Conservation (phyloP, 495 filamentous ascomycete genomes). For the Hypoxylon fragiforme region DNA sequence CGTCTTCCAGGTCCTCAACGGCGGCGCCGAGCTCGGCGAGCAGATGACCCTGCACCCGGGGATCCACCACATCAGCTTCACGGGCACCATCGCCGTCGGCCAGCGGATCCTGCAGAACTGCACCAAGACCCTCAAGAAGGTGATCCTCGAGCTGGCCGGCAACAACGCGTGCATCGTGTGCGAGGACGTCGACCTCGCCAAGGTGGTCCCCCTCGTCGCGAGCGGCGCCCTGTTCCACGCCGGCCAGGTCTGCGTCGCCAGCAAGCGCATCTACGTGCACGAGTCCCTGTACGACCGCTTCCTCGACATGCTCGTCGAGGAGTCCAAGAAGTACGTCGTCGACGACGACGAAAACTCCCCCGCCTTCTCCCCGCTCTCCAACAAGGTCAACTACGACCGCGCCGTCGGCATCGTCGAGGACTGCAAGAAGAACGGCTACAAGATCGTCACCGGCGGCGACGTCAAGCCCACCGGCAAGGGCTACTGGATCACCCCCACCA, state of each 20-base stretch:
- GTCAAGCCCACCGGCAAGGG: conserved; percentile 41
- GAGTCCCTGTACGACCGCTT: conserved; percentile 67
- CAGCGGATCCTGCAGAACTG: conserved; percentile 64
- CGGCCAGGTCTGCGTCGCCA: conserved; percentile 57
- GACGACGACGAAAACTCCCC: conserved; percentile 48
- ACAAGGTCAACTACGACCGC: conserved; percentile 59
- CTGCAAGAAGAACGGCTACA: conserved; percentile 49
- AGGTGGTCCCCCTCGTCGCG: conserved; percentile 54
- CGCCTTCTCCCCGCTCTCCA: conserved; percentile 61
- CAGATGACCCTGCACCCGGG: conserved; percentile 59
- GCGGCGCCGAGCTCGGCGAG: conserved; percentile 66
- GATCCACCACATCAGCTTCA: conserved; percentile 72
- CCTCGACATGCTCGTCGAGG: conserved; percentile 55
- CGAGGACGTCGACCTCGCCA: conserved; percentile 66
- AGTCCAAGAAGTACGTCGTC: conserved; percentile 55
- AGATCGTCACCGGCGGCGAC: conserved; percentile 46
- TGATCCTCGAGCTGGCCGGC: conserved; percentile 60
- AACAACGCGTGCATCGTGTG: conserved; percentile 71
- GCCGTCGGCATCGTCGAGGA: conserved; percentile 53
- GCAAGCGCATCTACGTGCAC: conserved; percentile 72
- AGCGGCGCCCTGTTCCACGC: conserved; percentile 62
- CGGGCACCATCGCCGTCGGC: conserved; percentile 65
- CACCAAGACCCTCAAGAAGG: conserved; percentile 62
- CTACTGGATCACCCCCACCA: conserved; percentile 54
- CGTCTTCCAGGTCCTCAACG: conserved; percentile 68